Conservation (phyloP, 257 asterid species). For the Paulownia fortunei region DNA sequence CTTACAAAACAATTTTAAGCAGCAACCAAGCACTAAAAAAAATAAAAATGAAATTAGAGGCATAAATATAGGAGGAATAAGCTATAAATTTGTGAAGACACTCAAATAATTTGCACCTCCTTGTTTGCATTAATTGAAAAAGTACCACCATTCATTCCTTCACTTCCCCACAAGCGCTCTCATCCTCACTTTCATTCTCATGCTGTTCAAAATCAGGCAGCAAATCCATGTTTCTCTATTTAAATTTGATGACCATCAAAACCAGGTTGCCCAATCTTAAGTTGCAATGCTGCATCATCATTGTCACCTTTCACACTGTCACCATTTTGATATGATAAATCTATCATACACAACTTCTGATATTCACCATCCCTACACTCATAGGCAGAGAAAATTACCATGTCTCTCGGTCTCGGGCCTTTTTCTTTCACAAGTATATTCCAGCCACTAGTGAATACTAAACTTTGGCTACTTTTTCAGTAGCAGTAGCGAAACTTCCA, state of each 20-base stretch:
- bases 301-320: neutral
- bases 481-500: conserved; percentile 65
- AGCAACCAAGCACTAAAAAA: neutral
- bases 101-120: too few species aligned
- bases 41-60: too few species aligned
- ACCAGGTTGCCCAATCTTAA: neutral
- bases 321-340: conserved; percentile 28
- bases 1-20: neutral
- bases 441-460: conserved; percentile 69
- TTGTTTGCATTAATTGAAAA: neutral
- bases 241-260: neutral
- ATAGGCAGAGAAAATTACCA: conserved; percentile 38
- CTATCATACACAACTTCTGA: too few species aligned
- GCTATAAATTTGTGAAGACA: too few species aligned
- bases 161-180: neutral
- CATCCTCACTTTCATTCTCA: neutral
- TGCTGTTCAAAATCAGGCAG: neutral
- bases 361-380: too few species aligned
- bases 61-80: too few species aligned
- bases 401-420: conserved; percentile 43
- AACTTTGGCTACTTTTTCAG: conserved; percentile 66
- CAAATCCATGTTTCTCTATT: neutral
- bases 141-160: neutral
- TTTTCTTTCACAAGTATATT: conserved; percentile 47
- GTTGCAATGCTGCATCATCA: neutral